Evolutionary conservation across 345 rosid genomes (phyloP), one percentile per base, ranked within the genome.

Genomic region (Hibiscus syriacus): DNA sequence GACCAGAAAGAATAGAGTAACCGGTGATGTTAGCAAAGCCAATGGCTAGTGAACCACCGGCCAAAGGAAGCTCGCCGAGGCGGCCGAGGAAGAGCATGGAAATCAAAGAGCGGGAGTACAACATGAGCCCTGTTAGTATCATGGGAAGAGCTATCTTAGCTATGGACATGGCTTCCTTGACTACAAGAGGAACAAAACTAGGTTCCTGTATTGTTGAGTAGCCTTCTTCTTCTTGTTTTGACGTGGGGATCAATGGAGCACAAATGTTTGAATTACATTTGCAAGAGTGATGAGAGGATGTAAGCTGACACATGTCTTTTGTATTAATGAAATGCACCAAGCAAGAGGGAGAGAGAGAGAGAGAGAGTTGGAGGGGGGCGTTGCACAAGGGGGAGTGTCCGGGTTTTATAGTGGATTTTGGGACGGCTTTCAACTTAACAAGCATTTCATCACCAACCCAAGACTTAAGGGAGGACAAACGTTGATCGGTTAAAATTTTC

Each of bases 21-120:
- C 97, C 98, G 2, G 93, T 88, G 43, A 92, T 90, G 79, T 92
- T 92, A 12, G 97, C 97, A 20, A 92, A 92, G n/a, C 89, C 96
- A 2, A 86, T 36, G n/a, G 97, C 98, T 7, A 90, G 90, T 0
- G 98, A 87, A 22, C 98, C 98, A 2, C 95, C 98, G 0, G 95
- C 95, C 23, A 92, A 76, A 27, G 92, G 71, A 0, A 84, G 80
- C 23, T 82, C 92, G 0, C 96, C 92, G 0, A 86, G 87, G 20
- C 76, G 81, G 30, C 97, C 91, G 5, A 92, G 98, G 74, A 84
- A 92, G 5, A 82, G 80, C 82, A 90, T 76, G 49, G 98, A 92
- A 78, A 92, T 81, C 85, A 92, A 82, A 1, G 98, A 88, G 43
- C 97, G 97, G 12, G 88, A 73, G 78, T 88, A 92, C 29, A 92